Conservation (phyloP, 148 eudicot species). For the Bassia scoparia region DNA sequence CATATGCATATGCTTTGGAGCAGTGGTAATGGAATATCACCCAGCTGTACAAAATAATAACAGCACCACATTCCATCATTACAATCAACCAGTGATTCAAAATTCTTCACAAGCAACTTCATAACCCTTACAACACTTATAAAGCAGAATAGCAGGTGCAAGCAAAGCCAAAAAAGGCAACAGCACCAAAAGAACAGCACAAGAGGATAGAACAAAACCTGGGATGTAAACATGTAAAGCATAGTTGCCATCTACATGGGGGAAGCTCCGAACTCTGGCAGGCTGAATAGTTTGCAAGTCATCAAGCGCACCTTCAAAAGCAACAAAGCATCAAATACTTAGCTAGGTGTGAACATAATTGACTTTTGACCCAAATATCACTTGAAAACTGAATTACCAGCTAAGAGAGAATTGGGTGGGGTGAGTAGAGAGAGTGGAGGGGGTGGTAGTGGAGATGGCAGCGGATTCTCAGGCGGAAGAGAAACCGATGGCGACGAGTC, state of each 20-base stretch:
- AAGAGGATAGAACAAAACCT: conserved; percentile 30
- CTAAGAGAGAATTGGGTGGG: conserved; percentile 45
- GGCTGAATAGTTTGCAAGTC: conserved; percentile 36
- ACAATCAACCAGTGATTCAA: neutral
- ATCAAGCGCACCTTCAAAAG: conserved; percentile 40
- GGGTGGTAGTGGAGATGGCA: conserved; percentile 53
- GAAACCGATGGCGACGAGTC: conserved; percentile 29
- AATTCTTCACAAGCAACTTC: neutral
- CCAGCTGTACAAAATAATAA: too few species aligned
- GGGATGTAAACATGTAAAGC: conserved; percentile 91
- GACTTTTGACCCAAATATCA: neutral
- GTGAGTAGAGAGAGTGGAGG: conserved; percentile 74
- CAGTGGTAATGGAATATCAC: neutral
- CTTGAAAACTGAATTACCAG: conserved; percentile 27
- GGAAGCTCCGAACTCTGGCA: conserved; percentile 69
- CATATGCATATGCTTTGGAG: neutral
- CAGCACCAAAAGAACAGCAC: neutral
- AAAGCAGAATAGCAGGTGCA: neutral
- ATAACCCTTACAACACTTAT: neutral
- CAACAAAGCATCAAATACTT: conserved; percentile 30
- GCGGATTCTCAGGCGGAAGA: conserved; percentile 9
- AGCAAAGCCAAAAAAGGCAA: neutral
- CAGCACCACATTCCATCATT: neutral
- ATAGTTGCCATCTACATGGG: conserved; percentile 86
- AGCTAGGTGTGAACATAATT: conserved; percentile 6